phyloP scores from a whole-genome alignment of 208 protist genomes.

The Crithidia expoeki region DNA sequence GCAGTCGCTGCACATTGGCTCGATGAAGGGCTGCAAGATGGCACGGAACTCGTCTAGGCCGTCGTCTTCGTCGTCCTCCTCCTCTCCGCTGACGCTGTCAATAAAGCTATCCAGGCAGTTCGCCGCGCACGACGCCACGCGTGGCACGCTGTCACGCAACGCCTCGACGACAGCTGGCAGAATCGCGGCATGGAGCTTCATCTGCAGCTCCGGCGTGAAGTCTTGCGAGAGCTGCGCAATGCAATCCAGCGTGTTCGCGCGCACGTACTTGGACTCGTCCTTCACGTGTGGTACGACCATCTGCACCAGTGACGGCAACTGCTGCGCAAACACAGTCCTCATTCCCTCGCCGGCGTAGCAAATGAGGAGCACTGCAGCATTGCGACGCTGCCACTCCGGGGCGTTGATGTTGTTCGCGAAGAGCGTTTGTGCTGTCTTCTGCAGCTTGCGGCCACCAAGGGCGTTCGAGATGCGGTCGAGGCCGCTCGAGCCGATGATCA shows the following conservation, averaged over 20 bases:
- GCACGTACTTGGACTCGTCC: constrained; percentile 85
- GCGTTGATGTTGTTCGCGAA: constrained; percentile 77
- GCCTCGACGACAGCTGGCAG: constrained; percentile 59
- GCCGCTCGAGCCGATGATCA: constrained; percentile 61
- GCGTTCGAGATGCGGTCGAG: constrained; percentile 81
- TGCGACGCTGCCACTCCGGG: constrained; percentile 73
- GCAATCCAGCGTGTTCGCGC: constrained; percentile 69
- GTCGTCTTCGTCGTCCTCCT: constrained; percentile 59
- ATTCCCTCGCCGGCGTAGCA: constrained; percentile 79
- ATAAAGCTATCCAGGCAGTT: constrained; percentile 79
- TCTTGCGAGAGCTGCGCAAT: constrained; percentile 75
- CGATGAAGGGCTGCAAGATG: constrained; percentile 67
- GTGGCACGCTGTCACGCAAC: constrained; percentile 69
- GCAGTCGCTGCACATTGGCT: constrained; percentile 61
- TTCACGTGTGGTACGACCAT: constrained; percentile 51
- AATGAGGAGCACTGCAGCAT: constrained; percentile 78
- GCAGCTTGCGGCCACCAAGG: constrained; percentile 79
- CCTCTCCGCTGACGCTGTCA: constrained; percentile 54
- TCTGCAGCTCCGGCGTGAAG: constrained; percentile 67
- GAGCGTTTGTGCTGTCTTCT: constrained; percentile 62
- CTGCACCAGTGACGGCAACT: constrained; percentile 57
- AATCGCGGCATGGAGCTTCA: constrained; percentile 49
- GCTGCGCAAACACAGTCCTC: constrained; percentile 56
- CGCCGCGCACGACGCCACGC: constrained; percentile 69
- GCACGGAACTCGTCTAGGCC: constrained; percentile 38